phyloP scores from a whole-genome alignment of 495 filamentous ascomycete species.

The Sporormia fimetaria region DNA sequence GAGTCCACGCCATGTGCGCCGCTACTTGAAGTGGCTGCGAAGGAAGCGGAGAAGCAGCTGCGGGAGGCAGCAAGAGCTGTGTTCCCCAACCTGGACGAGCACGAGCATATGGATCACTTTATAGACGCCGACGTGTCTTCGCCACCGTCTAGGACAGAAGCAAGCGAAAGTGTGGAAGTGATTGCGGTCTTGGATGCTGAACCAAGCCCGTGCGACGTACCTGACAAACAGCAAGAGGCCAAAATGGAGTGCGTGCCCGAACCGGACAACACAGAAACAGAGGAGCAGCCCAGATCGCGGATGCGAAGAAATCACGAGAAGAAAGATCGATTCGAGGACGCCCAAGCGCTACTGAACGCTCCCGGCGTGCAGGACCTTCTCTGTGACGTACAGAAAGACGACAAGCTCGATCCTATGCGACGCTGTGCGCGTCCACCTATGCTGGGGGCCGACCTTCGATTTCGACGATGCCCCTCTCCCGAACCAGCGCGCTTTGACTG shows the following conservation, averaged over 20 bases:
- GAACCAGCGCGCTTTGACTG: conserved; percentile 69
- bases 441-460: conserved; percentile 64
- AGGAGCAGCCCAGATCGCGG: no score
- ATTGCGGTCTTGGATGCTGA: no score
- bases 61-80: conserved; percentile 58
- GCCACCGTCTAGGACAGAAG: conserved; percentile 25
- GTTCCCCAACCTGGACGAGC: conserved; percentile 53
- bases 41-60: conserved; percentile 62
- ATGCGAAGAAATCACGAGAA: conserved; percentile 32
- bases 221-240: no score
- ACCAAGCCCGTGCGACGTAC: no score
- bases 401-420: conserved; percentile 40
- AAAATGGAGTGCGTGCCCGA: no score
- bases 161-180: conserved; percentile 23
- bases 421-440: conserved; percentile 60
- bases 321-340: conserved; percentile 34
- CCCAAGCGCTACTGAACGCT: conserved; percentile 18
- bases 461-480: conserved; percentile 67
- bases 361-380: conserved; percentile 23
- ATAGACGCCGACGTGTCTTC: conserved; percentile 39
- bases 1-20: conserved; percentile 57
- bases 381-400: conserved; percentile 37
- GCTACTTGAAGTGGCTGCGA: conserved; percentile 64
- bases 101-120: conserved; percentile 53
- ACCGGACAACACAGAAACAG: no score